These are phyloP conservation scores for Rhizomucor pusillus DNA, from an alignment of 371 early-diverging fungal species.

Conservation along the genomic window DNA sequence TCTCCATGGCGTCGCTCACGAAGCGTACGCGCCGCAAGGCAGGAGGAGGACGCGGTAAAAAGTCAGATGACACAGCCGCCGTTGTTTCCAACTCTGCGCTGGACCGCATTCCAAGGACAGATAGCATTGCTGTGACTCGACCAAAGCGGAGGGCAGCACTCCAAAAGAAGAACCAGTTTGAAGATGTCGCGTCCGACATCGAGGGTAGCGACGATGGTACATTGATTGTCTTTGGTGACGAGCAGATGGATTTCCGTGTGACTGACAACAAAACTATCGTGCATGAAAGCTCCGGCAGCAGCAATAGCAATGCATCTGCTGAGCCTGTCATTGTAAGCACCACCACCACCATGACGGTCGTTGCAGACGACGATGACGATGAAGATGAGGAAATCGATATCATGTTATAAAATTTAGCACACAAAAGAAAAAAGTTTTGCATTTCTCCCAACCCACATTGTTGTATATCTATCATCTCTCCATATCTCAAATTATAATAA, in stretches of 20 bases:
- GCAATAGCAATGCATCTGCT: background rate
- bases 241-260: conserved; percentile 43
- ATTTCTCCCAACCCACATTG: no score
- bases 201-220: conserved; percentile 23
- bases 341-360: no score
- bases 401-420: background rate
- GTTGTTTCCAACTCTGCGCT: conserved; percentile 1
- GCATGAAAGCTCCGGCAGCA: conserved; percentile 19
- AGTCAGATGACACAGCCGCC: conserved; percentile 4
- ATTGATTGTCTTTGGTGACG: conserved; percentile 37
- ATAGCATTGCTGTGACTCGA: conserved; percentile 24
- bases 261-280: conserved; percentile 42
- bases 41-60: conserved; percentile 4
- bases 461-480: no score
- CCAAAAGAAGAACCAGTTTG: conserved; percentile 43
- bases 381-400: background rate
- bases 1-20: conserved; percentile 41
- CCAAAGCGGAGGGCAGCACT: conserved; percentile 45
- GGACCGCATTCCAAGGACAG: background rate
- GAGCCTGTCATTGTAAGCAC: background rate
- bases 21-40: conserved; percentile 11
- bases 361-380: background rate
- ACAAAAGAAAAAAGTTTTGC: no score
- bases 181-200: conserved; percentile 39
- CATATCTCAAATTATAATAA: no score